These are phyloP conservation scores for Corymbia calophylla DNA, from an alignment of 441 rosid genomes.

Conservation along the genomic window DNA sequence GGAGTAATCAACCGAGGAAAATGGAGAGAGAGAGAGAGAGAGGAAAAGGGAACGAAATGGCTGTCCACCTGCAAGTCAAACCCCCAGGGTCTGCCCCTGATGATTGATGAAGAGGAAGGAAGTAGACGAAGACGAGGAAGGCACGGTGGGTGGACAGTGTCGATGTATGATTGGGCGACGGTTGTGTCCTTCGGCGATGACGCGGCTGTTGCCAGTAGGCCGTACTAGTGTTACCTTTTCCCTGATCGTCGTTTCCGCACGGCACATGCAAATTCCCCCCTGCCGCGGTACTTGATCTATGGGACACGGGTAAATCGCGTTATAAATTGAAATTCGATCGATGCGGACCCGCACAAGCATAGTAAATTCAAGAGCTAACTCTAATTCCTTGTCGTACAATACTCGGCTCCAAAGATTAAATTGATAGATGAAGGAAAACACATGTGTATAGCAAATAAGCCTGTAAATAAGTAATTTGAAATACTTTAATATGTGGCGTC, in stretches of 20 bases:
- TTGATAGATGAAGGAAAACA: fast-evolving
- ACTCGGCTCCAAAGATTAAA: background rate
- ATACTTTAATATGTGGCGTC: background rate
- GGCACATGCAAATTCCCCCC: background rate
- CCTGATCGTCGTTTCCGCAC: background rate
- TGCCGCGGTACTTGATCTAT: background rate
- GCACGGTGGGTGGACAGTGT: background rate
- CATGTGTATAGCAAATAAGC: background rate
- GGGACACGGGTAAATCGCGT: background rate
- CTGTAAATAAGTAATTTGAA: background rate
- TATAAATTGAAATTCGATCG: too few relatives aligned
- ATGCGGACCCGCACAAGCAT: background rate
- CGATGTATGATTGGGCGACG: background rate
- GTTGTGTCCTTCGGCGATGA: background rate
- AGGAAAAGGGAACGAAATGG: background rate
- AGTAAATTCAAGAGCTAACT: background rate
- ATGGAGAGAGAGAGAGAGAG: background rate
- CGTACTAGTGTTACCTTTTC: background rate
- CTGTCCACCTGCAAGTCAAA: background rate
- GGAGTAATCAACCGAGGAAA: background rate
- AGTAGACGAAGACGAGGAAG: too few relatives aligned
- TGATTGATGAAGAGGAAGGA: background rate
- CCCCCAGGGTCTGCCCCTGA: background rate
- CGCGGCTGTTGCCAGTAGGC: background rate
- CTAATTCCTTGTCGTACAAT: background rate